Percentiles rank a stretch among this genome's conserved stretches.
Conservation (phyloP, 352 stramenopile species). For the Pythium angustatum region DNA sequence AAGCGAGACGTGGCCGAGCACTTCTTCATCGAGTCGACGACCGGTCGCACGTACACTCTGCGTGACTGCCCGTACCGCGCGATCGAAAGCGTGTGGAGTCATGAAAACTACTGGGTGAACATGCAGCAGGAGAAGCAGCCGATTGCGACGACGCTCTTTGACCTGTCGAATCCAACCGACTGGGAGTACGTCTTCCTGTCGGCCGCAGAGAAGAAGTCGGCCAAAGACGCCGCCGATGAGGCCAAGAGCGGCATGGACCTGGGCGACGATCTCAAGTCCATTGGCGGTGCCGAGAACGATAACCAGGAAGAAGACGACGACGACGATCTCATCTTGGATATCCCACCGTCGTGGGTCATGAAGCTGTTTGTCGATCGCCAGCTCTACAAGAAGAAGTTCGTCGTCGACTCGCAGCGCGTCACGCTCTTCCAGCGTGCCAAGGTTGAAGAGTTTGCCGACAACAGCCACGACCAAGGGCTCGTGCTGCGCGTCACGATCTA, state of each 20-base stretch:
- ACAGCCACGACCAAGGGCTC: conserved; percentile 87
- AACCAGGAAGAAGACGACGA: conserved; percentile 57
- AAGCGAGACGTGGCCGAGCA: conserved; percentile 87
- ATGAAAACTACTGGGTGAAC: conserved; percentile 96
- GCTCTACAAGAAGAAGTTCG: conserved; percentile 85
- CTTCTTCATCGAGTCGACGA: conserved; percentile 94
- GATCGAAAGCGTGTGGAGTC: conserved; percentile 92
- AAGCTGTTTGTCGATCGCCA: conserved; percentile 74
- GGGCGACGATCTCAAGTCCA: conserved; percentile 58
- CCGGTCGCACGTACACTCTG: conserved; percentile 82
- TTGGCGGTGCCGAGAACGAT: conserved; percentile 44
- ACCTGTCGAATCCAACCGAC: conserved; percentile 80
- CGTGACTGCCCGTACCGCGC: conserved; percentile 78
- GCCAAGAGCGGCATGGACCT: conserved; percentile 57
- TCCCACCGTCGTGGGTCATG: conserved; percentile 83
- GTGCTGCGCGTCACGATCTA: conserved; percentile 85
- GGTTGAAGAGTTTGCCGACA: conserved; percentile 92
- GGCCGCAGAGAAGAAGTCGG: conserved; percentile 56
- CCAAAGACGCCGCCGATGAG: conserved; percentile 46
- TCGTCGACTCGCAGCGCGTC: conserved; percentile 79
- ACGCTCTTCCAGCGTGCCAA: conserved; percentile 91
- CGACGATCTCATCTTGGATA: conserved; percentile 78
- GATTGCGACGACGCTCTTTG: conserved; percentile 69
- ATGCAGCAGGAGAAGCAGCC: conserved; percentile 76
- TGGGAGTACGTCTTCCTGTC: conserved; percentile 94